These are phyloP conservation scores for Aspergillus sp. DNA, from an alignment of 2,329 filamentous ascomycete genomes.

Conservation along the genomic window DNA sequence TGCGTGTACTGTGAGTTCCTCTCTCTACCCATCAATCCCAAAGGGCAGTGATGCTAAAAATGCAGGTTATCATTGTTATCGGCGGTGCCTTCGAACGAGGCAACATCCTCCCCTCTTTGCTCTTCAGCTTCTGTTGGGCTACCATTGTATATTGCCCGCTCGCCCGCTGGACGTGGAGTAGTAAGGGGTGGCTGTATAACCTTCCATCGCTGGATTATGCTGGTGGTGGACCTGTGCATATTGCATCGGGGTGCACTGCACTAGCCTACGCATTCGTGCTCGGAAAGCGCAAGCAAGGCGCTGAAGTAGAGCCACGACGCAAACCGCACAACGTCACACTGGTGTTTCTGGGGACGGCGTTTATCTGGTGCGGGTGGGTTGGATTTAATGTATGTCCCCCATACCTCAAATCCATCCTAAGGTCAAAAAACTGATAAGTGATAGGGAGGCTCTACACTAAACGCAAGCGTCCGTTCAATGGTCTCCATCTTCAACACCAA, in stretches of 20 bases:
- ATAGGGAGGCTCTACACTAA: constrained; percentile 48
- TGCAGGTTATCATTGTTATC: constrained; percentile 56
- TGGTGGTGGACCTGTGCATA: constrained; percentile 68
- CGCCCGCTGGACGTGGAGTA: constrained; percentile 73
- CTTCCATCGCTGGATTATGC: constrained; percentile 68
- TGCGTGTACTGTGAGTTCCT: constrained; percentile 29
- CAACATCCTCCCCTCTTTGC: constrained; percentile 57
- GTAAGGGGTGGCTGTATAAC: constrained; percentile 62
- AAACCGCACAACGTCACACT: constrained; percentile 66
- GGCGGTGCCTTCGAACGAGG: constrained; percentile 59
- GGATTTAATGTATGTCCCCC: constrained; percentile 45
- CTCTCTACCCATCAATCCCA: not conserved
- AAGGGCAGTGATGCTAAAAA: not conserved
- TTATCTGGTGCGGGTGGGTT: constrained; percentile 48
- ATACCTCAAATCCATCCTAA: not conserved
- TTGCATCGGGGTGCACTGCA: constrained; percentile 63
- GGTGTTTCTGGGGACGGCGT: constrained; percentile 60
- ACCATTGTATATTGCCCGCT: constrained; percentile 67
- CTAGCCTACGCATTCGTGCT: constrained; percentile 68
- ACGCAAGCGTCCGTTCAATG: constrained; percentile 48
- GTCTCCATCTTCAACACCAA: constrained; percentile 54
- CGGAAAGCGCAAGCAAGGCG: constrained; percentile 58
- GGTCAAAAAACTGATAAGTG: not conserved
- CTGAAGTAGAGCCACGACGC: constrained; percentile 41
- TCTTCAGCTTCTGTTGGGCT: constrained; percentile 67